Base-by-base conservation (phyloP, 192 early-diverging fungal genomes). In the Phycomyces blakesleeanus region DNA sequence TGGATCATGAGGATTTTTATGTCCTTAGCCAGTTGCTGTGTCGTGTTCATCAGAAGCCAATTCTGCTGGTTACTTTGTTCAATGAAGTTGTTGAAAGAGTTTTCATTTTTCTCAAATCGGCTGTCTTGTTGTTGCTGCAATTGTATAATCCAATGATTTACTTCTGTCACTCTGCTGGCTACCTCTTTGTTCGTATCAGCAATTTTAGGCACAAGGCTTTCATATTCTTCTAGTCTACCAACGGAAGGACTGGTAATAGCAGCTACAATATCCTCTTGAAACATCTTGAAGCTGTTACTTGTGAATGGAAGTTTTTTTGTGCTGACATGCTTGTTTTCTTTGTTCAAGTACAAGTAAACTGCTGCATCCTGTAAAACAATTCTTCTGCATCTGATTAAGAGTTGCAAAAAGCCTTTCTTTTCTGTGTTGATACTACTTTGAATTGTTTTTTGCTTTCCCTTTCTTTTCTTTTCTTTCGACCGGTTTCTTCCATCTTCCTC, bases 311-410 rank as follows among this genome's bases (percentile, higher is more conserved):
- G 2, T 2, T 11, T 27, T 16, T 27, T 54, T 6, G 22, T 12
- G 16, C 26, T 25, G 26, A 54, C 25, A 3, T 5, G 6, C 0
- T 27, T 29, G 16, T 54, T 54, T 54, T 27, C 25, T 54, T 27
- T 54, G 6, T 54, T 54, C 5, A 27, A 27, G 52, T 54, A 16
- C 10, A 55, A 14, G n/a, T 29, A 55, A 29, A 55, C 52, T 54
- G 52, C 52, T 27, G 52, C 22, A 9, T 54, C 52, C 3, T 55
- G 53, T 3, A 34, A 14, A 29, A 55, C 12, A 0, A 55, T 16
- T 55, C 27, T 34, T 55, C 53, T 29, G 27, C 24, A 55, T 29
- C 27, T 26, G 26, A 55, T 2, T 14, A 55, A 55, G n/a, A 29
- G 24, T 15, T 15, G 8, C 11, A 55, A 55, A 29, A 55, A 55